Evolutionary conservation across 2,329 filamentous ascomycete species (phyloP), one percentile per base, ranked within the genome.

Genomic region (Orbilia javanica): DNA sequence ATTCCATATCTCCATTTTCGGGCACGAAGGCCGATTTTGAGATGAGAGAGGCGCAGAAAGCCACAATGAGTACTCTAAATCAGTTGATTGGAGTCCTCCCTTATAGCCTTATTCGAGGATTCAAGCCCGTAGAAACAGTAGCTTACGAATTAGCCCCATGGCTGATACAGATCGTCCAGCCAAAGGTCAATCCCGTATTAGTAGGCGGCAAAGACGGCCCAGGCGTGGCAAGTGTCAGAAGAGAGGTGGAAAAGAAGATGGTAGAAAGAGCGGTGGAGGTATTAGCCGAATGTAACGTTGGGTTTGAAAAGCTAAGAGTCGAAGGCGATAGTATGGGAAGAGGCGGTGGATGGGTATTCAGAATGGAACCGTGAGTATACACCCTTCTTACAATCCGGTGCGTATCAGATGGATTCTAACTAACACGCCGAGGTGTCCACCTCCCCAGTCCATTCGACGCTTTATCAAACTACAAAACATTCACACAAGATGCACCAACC

Each of bases 131-230:
- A 1, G 71, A 74, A 48, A 74, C 76, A 11, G 55, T 79, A 2
- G 52, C 71, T 11, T 97, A 86, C 90, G 93, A 80, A 94, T 92
- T 76, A 87, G 90, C 0, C 36, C 96, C 96, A 0, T 97, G 93
- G 83, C 88, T 97, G 1, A 87, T 93, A 15, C 90, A 92, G 42
- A 92, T 99, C 83, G 87, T 99, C 20, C 91, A 93, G 0, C 96
- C 96, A 0, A 92, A 95, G 74, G 90, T 99, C 52, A 97, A 96
- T 83, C 96, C 96, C 0, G 93, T 98, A 2, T 88, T 97, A 7
- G 90, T 98, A 0, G 88, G 91, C 93, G 81, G 90, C 98, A 34
- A 90, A 93, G 0, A 91, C 88, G 0, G 95, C 97, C 77, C 90
- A 97, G 27, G 86, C 97, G 72, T 90, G 5, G 95, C 95, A 0